phyloP scores from a whole-genome alignment of 2,329 filamentous ascomycete species.

The Diaporthe nobilis region DNA sequence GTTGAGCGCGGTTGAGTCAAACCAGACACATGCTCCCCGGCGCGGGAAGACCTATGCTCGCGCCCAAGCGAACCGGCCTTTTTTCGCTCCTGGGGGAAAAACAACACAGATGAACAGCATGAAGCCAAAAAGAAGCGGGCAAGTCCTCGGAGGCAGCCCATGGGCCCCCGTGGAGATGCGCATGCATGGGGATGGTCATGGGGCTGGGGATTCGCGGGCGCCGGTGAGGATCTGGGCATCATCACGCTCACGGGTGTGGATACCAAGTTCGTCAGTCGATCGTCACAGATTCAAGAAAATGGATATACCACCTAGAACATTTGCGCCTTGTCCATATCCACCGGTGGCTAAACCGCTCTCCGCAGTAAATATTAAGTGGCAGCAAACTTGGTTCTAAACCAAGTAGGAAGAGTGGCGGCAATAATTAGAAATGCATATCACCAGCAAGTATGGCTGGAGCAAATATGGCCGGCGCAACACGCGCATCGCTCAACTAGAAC shows the following conservation, averaged over 20 bases:
- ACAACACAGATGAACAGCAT: not conserved
- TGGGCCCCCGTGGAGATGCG: not conserved
- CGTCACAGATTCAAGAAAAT: not conserved
- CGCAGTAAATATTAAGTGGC: not conserved
- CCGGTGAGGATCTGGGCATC: not conserved
- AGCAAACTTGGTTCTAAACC: not conserved
- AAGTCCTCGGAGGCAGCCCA: not conserved
- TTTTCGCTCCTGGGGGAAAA: no score
- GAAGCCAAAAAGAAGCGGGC: not conserved
- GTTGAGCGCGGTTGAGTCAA: conserved; percentile 18
- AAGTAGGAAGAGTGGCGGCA: not conserved
- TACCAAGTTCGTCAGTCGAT: conserved; percentile 4
- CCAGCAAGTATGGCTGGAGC: not conserved
- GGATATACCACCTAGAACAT: not conserved
- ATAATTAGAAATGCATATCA: not conserved
- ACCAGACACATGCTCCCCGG: not conserved
- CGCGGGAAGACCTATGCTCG: not conserved
- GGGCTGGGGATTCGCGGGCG: not conserved
- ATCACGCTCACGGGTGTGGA: not conserved
- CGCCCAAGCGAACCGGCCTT: not conserved
- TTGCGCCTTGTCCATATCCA: not conserved
- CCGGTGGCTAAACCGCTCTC: not conserved
- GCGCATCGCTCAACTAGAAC: not conserved
- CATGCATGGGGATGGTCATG: conserved; percentile 13
- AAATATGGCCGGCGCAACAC: not conserved